Evolutionary conservation across 2,329 filamentous ascomycete genomes (phyloP).

Genomic region (Cladosporium sp.): DNA sequence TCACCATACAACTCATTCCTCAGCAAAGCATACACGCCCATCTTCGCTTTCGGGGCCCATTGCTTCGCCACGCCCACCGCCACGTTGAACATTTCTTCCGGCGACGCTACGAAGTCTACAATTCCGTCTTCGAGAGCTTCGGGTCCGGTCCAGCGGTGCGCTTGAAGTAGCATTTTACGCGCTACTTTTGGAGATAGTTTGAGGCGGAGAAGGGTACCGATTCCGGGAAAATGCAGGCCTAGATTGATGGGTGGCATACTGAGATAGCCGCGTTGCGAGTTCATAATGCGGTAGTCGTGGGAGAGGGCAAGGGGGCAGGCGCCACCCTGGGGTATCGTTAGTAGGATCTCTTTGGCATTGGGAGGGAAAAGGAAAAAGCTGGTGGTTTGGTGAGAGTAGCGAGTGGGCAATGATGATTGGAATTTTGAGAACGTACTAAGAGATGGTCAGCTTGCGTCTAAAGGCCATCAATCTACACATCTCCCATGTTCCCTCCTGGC

Average conservation of each 20-base stretch:
- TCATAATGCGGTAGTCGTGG: constrained; percentile 54
- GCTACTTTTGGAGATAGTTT: constrained; percentile 55
- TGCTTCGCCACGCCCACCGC: constrained; percentile 48
- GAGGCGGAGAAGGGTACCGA: constrained; percentile 53
- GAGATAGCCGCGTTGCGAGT: constrained; percentile 48
- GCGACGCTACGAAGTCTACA: constrained; percentile 53
- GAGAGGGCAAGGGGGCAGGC: constrained; percentile 50
- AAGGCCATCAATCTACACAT: no score
- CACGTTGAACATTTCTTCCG: constrained; percentile 50
- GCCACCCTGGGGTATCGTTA: constrained; percentile 32
- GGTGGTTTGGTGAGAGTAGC: background rate
- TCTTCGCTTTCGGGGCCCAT: constrained; percentile 45
- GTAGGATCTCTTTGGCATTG: background rate
- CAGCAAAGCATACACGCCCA: constrained; percentile 54
- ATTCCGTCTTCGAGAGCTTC: constrained; percentile 55
- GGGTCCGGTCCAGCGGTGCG: constrained; percentile 55
- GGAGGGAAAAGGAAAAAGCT: background rate
- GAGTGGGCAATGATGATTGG: background rate
- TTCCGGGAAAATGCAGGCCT: constrained; percentile 57
- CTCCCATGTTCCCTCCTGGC: background rate
- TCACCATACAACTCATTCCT: constrained; percentile 57
- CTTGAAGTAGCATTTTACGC: constrained; percentile 58
- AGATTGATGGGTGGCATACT: constrained; percentile 57
- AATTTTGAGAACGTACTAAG: background rate
- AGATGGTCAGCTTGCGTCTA: background rate